These are phyloP conservation scores for Pleurotus ostreatus DNA, from an alignment of 768 basidiomycete genomes.

Conservation along the genomic window DNA sequence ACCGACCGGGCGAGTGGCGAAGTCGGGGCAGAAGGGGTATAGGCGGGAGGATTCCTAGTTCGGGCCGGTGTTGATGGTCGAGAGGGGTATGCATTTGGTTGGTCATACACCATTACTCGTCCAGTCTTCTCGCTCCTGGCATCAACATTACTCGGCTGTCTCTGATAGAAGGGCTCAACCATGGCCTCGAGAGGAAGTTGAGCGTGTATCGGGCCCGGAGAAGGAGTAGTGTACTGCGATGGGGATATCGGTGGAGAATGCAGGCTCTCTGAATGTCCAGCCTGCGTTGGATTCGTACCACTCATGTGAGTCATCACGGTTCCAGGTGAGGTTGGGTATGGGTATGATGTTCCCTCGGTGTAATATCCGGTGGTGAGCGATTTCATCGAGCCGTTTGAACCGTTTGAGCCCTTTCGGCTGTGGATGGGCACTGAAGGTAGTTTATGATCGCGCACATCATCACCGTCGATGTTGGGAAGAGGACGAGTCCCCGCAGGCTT, in stretches of 20 bases:
- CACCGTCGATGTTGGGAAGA: background rate
- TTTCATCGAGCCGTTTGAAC: background rate
- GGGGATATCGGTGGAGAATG: background rate
- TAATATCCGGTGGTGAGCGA: background rate
- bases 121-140: slow-evolving; percentile 3
- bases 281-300: background rate
- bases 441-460: background rate
- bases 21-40: background rate
- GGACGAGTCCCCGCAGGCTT: too few relatives aligned
- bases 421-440: background rate
- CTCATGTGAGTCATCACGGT: background rate
- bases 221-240: background rate
- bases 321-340: background rate
- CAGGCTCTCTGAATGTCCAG: background rate
- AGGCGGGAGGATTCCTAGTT: background rate
- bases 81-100: background rate
- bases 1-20: background rate
- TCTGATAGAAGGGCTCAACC: background rate
- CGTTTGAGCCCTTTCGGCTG: too few relatives aligned
- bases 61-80: background rate
- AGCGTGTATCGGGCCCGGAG: background rate
- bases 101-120: background rate
- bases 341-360: background rate
- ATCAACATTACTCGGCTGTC: background rate
- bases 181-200: background rate